A percentile compares a stretch with the other conserved stretches of the same genome.
phyloP scores from a whole-genome alignment of 2,329 filamentous ascomycete genomes.

The Septoria petroselini region DNA sequence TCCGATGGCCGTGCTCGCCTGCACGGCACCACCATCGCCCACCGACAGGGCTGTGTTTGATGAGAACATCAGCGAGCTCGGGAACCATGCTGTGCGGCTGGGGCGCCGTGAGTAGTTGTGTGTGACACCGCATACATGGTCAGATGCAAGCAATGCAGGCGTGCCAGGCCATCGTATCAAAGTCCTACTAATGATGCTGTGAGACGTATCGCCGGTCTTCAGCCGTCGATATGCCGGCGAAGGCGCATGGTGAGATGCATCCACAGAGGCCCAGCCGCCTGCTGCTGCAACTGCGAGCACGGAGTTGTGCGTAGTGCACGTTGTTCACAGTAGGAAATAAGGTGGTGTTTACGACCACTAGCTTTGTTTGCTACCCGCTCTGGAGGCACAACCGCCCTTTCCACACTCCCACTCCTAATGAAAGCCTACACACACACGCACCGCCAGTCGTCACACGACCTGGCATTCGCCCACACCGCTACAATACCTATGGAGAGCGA shows the following conservation, averaged over 20 bases:
- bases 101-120: background rate
- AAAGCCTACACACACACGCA: too few species aligned
- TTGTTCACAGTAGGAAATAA: background rate
- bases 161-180: constrained; percentile 6
- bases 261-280: constrained; percentile 1
- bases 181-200: constrained; percentile 6
- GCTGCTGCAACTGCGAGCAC: background rate
- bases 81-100: too few species aligned
- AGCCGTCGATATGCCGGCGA: constrained; percentile 4
- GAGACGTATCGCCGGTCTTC: constrained; percentile 1
- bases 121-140: constrained; percentile 2
- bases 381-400: background rate
- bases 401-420: background rate
- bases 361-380: constrained; percentile 10
- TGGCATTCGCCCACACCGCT: constrained; percentile 13
- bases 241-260: background rate
- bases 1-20: too few species aligned
- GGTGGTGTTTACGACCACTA: too few species aligned
- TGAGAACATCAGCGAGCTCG: too few species aligned
- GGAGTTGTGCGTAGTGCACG: constrained; percentile 4
- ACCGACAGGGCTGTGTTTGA: too few species aligned
- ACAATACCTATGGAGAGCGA: background rate
- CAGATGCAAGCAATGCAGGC: constrained; percentile 1
- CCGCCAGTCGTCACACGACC: constrained; percentile 5
- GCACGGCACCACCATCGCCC: too few species aligned